Evolutionary conservation across 2,329 filamentous ascomycete genomes (phyloP).

Genomic region (Fusarium pseudoanthophilum): DNA sequence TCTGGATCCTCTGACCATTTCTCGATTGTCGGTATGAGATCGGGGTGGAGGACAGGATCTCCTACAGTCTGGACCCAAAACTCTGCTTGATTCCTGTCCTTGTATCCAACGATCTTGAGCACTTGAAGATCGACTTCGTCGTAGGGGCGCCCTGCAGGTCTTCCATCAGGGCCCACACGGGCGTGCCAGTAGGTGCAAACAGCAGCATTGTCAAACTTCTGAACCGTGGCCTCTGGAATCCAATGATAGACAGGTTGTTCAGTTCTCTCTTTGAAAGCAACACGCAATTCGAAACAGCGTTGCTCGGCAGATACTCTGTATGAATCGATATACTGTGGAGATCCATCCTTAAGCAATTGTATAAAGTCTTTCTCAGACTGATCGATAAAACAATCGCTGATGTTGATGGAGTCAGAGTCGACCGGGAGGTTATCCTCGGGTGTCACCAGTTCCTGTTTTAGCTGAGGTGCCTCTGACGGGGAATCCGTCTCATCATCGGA

Average conservation of each 20-base stretch:
- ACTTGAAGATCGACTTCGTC: not conserved
- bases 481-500: not conserved
- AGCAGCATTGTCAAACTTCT: not conserved
- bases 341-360: not conserved
- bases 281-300: not conserved
- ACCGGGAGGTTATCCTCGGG: not conserved
- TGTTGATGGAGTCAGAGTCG: not conserved
- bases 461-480: not conserved
- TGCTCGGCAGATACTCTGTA: not conserved
- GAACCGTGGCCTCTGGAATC: not conserved
- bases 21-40: not conserved
- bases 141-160: not conserved
- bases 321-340: not conserved
- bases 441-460: not conserved
- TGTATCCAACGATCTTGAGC: not conserved
- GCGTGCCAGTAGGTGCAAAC: not conserved
- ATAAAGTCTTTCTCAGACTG: not conserved
- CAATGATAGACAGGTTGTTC: not conserved
- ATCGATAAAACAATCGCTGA: not conserved
- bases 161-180: not conserved
- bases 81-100: fast-evolving
- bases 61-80: not conserved
- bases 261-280: not conserved
- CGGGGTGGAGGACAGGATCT: not conserved
- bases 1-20: not conserved